Conservation (phyloP, 768 basidiomycete genomes). For the Suillus luteus region DNA sequence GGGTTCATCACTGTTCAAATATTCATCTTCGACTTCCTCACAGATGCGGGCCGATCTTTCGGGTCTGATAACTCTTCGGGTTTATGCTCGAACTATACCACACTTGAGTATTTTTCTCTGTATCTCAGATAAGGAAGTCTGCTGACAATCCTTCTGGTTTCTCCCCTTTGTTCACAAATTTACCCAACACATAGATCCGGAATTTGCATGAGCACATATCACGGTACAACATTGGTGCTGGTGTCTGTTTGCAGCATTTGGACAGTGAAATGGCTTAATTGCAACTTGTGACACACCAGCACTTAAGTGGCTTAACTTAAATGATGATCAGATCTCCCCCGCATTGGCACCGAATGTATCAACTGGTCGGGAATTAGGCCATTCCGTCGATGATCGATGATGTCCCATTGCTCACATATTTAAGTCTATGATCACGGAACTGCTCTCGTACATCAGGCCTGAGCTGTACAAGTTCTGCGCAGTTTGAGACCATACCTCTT, state of each 20-base stretch:
- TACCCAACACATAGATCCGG: background rate
- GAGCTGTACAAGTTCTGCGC: background rate
- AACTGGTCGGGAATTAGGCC: background rate
- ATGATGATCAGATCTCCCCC: background rate
- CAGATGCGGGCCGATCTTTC: background rate
- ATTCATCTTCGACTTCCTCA: background rate
- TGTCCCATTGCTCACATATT: background rate
- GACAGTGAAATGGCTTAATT: background rate
- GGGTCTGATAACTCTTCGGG: background rate
- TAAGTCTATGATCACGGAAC: background rate
- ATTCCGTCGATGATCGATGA: background rate
- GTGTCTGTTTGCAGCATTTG: background rate
- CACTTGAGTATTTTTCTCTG: background rate
- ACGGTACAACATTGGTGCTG: background rate
- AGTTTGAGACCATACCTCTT: background rate
- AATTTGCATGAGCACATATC: background rate
- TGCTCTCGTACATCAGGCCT: background rate
- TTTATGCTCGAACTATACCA: background rate
- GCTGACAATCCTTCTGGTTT: background rate
- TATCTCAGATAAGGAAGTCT: background rate
- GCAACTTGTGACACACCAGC: too few species aligned
- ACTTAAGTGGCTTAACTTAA: background rate
- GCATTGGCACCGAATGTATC: background rate
- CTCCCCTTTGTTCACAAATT: background rate
- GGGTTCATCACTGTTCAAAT: too few species aligned